phyloP scores from a whole-genome alignment of 352 stramenopile genomes.

The Blastocystis sp. region DNA sequence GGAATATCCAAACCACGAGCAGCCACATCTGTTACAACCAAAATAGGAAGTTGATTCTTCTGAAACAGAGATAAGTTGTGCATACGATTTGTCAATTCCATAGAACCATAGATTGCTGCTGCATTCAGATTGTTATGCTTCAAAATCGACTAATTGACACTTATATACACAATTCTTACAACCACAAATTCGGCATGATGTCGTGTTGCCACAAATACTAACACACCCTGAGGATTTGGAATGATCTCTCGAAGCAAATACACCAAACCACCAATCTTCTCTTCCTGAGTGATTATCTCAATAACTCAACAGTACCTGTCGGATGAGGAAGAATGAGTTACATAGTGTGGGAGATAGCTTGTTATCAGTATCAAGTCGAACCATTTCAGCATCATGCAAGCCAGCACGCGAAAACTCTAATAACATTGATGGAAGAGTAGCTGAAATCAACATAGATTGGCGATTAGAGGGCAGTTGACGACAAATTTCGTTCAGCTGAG shows the following conservation, averaged over 20 bases:
- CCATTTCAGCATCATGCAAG: constrained; percentile 88
- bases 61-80: constrained; percentile 76
- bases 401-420: constrained; percentile 94
- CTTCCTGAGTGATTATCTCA: constrained; percentile 1
- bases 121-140: constrained; percentile 69
- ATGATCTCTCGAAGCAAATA: constrained; percentile 90
- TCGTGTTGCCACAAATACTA: constrained; percentile 93
- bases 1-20: constrained; percentile 90
- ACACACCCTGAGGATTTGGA: constrained; percentile 81
- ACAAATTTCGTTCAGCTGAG: constrained; percentile 79
- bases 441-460: constrained; percentile 85
- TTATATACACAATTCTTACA: constrained; percentile 77
- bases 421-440: constrained; percentile 90
- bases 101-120: constrained; percentile 83
- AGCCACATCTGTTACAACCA: constrained; percentile 88
- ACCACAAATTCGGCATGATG: constrained; percentile 97
- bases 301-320: constrained; percentile 60
- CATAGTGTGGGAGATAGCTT: constrained; percentile 94
- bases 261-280: constrained; percentile 78
- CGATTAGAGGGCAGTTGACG: constrained; percentile 65
- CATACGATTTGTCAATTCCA: constrained; percentile 76
- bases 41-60: constrained; percentile 77
- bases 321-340: constrained; percentile 89
- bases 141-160: constrained; percentile 59
- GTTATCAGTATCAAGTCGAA: constrained; percentile 92